Base-by-base conservation (phyloP, 495 filamentous ascomycete genomes). In the Letharia lupina region DNA sequence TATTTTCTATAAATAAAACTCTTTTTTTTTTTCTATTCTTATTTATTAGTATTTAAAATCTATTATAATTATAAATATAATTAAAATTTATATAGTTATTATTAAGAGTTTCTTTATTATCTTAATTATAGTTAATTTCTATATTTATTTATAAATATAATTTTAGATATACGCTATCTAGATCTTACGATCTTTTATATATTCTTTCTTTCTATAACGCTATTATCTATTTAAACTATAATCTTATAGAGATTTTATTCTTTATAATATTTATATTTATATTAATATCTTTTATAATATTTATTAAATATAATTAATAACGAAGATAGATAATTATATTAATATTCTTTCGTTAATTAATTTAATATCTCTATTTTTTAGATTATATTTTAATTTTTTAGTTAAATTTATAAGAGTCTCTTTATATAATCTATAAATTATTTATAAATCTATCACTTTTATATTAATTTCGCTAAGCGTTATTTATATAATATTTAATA, bases 321-420 rank as follows among this genome's bases (percentile, higher is more conserved):
- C 23, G 4, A 1, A 67, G 57, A 48, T 40, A 4, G 39, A 61
- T n/a, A n/a, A 58, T 13, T 23, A 40, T 9, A 61, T 50, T 0
- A n/a, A 6, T 10, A 67, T 16, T 1, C 52, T 67, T 2, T 67
- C 42, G 1, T 13, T 67, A 1, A 50, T 59, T 13, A 67, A 67
- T 28, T 20, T 67, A 37, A 60, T 50, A 5, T 52, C 61, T 5
- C 23, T 70, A 39, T 70, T 73, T 58, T 64, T 58, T 18, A 62
- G 69, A 18, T 28, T 28, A 28, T 28, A 74, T 54, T 66, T 77
- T 45, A 68, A 73, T 65, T 70, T 68, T 39, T 41, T 74, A 8
- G 70, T 71, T 52, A 70, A 72, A 39, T 50, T 75, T n/a, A 48
- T 75, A 10, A 70, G 72, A 6, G 62, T 75, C 35, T 67, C 61